phyloP scores from a whole-genome alignment of 257 asterid genomes.

The Nicotiana sylvestris region DNA sequence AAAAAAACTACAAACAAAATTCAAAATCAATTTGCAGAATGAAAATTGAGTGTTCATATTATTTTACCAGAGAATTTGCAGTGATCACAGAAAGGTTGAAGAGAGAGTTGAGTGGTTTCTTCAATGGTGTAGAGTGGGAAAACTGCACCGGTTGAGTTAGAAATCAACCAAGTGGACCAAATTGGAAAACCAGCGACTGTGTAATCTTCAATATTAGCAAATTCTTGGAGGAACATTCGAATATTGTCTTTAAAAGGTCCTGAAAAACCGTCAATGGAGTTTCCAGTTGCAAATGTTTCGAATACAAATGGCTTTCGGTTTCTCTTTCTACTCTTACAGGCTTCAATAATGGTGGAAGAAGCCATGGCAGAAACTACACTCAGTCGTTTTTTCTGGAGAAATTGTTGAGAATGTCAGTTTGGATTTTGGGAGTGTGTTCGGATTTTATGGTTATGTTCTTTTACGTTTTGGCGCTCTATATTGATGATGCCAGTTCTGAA shows the following conservation, averaged over 20 bases:
- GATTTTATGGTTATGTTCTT: slow-evolving; percentile 5
- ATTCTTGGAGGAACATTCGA: slow-evolving; percentile 44
- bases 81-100: slow-evolving; percentile 52
- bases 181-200: slow-evolving; percentile 42
- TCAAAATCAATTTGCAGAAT: background rate
- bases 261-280: slow-evolving; percentile 21
- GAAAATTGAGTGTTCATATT: background rate
- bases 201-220: slow-evolving; percentile 41
- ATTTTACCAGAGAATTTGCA: slow-evolving; percentile 60
- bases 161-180: slow-evolving; percentile 48
- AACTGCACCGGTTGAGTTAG: slow-evolving; percentile 31
- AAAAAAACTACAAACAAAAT: background rate
- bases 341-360: slow-evolving; percentile 35
- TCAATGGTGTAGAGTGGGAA: slow-evolving; percentile 58
- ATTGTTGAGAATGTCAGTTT: slow-evolving; percentile 8
- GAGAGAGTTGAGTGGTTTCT: slow-evolving; percentile 52
- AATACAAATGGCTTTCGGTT: slow-evolving; percentile 37
- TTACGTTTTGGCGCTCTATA: slow-evolving; percentile 44
- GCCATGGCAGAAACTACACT: slow-evolving; percentile 34
- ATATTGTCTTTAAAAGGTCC: slow-evolving; percentile 60
- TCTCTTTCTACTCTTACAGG: slow-evolving; percentile 28
- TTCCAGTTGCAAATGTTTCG: slow-evolving; percentile 28
- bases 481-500: background rate
- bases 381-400: background rate
- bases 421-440: slow-evolving; percentile 20